Conservation (phyloP, 495 filamentous ascomycete genomes). For the Chaetomium tenue region DNA sequence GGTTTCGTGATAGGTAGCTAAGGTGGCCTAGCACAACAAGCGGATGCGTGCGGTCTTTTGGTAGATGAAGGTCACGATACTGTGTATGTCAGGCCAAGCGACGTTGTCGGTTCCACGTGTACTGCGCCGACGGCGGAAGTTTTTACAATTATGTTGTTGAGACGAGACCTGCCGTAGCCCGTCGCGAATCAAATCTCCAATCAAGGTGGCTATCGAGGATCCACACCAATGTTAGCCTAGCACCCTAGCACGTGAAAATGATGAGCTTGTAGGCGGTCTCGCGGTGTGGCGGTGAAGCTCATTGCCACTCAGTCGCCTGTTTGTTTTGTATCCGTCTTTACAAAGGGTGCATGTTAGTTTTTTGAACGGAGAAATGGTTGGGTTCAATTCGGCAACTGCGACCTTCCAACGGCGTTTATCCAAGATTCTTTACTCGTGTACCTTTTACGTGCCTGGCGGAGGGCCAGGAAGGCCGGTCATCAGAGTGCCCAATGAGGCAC, state of each 20-base stretch:
- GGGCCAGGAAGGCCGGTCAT: too few species aligned
- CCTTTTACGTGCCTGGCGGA: too few species aligned
- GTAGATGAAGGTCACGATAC: background rate
- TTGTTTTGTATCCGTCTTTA: background rate
- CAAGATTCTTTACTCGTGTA: too few species aligned
- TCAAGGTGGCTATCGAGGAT: background rate
- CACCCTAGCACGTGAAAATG: slow-evolving; percentile 23
- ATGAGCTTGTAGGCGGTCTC: background rate
- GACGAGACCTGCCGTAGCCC: slow-evolving; percentile 4
- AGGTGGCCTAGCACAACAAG: background rate
- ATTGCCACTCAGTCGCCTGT: too few species aligned
- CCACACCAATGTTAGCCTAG: slow-evolving; percentile 10
- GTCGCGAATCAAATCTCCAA: slow-evolving; percentile 28
- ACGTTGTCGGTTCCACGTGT: slow-evolving; percentile 12
- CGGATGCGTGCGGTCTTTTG: slow-evolving; percentile 2
- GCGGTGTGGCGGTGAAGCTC: slow-evolving; percentile 15
- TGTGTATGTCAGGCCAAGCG: background rate
- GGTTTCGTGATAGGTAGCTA: background rate
- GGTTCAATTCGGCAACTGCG: too few species aligned
- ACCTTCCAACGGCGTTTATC: too few species aligned
- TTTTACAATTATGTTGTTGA: slow-evolving; percentile 24
- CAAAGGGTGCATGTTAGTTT: too few species aligned
- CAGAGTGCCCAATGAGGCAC: background rate
- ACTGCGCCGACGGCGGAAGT: background rate
- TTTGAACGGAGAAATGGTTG: too few species aligned